A percentile compares a stretch with the other conserved stretches of the same genome.
phyloP scores from a whole-genome alignment of 2,329 filamentous ascomycete species.

The Sporothrix euskadiensis region DNA sequence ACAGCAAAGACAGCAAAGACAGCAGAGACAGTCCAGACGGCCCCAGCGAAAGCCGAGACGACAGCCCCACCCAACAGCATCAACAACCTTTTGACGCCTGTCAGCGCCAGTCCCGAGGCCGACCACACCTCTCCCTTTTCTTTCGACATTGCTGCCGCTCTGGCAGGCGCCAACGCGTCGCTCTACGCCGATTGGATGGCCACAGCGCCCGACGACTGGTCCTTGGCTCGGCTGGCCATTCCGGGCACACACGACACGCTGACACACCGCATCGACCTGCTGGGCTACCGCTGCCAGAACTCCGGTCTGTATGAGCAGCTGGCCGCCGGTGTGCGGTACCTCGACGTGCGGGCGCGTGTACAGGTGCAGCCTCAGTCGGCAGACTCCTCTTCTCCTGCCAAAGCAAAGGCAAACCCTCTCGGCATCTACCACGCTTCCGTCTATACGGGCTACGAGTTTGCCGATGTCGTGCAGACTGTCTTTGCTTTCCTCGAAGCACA shows the following conservation, averaged over 20 bases:
- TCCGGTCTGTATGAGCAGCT: conserved; percentile 49
- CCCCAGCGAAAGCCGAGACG: too few relatives aligned
- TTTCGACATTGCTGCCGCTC: conserved; percentile 43
- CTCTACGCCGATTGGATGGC: conserved; percentile 47
- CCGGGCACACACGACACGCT: conserved; percentile 57
- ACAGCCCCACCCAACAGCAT: neutral
- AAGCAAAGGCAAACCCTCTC: conserved; percentile 41
- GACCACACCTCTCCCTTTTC: conserved; percentile 41
- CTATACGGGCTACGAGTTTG: conserved; percentile 49
- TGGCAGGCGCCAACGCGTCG: conserved; percentile 25
- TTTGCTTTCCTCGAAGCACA: conserved; percentile 49
- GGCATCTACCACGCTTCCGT: conserved; percentile 51
- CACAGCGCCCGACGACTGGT: conserved; percentile 44
- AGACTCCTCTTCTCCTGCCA: too few relatives aligned
- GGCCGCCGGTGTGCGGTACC: conserved; percentile 50
- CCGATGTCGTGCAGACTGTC: conserved; percentile 47
- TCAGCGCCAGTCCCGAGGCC: neutral
- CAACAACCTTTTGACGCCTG: neutral
- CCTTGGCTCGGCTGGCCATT: conserved; percentile 49
- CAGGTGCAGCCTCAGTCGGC: conserved; percentile 25
- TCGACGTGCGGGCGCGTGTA: conserved; percentile 51
- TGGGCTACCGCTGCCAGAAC: conserved; percentile 50
- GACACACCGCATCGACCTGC: conserved; percentile 46
- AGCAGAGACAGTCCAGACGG: too few relatives aligned
- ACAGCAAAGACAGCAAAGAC: neutral